Percentiles rank a stretch among this genome's conserved stretches.
These are phyloP conservation scores for Styphnolobium japonicum DNA, from an alignment of 306 rosid genomes.

Conservation along the genomic window DNA sequence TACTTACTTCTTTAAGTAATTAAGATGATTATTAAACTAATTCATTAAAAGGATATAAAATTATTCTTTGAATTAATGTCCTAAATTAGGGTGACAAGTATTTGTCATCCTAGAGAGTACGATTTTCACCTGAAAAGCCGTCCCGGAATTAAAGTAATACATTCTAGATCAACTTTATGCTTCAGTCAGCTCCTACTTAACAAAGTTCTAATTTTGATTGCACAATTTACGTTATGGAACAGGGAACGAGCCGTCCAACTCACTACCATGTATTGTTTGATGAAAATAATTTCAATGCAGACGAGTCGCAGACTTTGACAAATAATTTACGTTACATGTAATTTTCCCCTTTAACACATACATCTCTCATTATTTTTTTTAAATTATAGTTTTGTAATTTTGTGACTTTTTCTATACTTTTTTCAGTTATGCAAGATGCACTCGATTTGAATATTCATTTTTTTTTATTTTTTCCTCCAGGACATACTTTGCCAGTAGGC, in stretches of 20 bases:
- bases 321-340: constrained; percentile 48
- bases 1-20: too few species aligned
- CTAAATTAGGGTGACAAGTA: too few species aligned
- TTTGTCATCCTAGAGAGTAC: constrained; percentile 57
- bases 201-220: neutral
- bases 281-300: constrained; percentile 29
- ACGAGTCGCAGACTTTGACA: constrained; percentile 31
- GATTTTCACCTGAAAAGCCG: constrained; percentile 69
- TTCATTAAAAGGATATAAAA: too few species aligned
- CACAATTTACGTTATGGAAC: neutral
- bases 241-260: constrained; percentile 49
- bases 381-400: neutral
- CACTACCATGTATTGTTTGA: constrained; percentile 44
- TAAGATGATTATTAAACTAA: too few species aligned
- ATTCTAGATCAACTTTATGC: neutral
- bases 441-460: constrained; percentile 20
- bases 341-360: neutral
- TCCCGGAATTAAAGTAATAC: constrained; percentile 54
- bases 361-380: neutral
- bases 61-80: too few species aligned
- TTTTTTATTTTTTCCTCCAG: too few species aligned
- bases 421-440: constrained; percentile 49
- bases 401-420: too few species aligned
- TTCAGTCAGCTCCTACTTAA: neutral
- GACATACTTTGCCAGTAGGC: too few species aligned